Conservation (phyloP, 2,329 filamentous ascomycete species). For the Verticillium klebahnii region DNA sequence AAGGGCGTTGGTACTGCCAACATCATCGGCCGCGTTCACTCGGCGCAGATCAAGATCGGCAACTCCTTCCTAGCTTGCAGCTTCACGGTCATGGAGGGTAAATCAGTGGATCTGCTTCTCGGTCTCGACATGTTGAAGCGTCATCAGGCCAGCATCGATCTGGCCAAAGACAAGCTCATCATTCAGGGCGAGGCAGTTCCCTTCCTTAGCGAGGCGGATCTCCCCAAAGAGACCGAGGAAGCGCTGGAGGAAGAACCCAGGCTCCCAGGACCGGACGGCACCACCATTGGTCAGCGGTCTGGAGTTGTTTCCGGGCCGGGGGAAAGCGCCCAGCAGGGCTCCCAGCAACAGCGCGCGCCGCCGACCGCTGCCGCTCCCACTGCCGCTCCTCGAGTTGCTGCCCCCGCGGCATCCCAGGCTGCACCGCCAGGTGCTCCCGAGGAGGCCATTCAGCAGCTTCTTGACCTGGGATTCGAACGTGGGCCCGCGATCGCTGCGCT, state of each 20-base stretch:
- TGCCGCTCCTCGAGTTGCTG: slow-evolving; percentile 16
- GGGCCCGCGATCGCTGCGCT: slow-evolving; percentile 76
- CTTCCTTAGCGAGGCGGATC: slow-evolving; percentile 89
- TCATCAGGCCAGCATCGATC: slow-evolving; percentile 88
- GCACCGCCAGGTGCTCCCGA: slow-evolving; percentile 41
- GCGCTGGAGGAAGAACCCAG: slow-evolving; percentile 74
- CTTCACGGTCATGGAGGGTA: slow-evolving; percentile 99
- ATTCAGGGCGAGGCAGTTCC: slow-evolving; percentile 86
- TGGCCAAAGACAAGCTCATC: slow-evolving; percentile 76
- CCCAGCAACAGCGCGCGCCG: slow-evolving; percentile 16
- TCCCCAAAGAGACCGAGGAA: slow-evolving; percentile 78
- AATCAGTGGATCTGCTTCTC: slow-evolving; percentile 87
- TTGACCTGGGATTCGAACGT: slow-evolving; percentile 71
- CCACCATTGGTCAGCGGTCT: slow-evolving; percentile 76
- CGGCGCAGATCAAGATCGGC: slow-evolving; percentile 91
- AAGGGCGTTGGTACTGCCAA: slow-evolving; percentile 90
- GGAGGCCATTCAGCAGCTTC: slow-evolving; percentile 70
- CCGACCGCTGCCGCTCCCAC: slow-evolving; percentile 19
- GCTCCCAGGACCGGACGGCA: slow-evolving; percentile 81
- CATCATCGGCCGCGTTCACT: slow-evolving; percentile 92
- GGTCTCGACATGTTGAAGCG: slow-evolving; percentile 96
- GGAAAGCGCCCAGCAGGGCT: slow-evolving; percentile 19
- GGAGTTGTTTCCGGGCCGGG: slow-evolving; percentile 64
- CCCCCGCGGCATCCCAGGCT: slow-evolving; percentile 19
- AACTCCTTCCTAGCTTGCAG: slow-evolving; percentile 83